Evolutionary conservation across 2,329 filamentous ascomycete genomes (phyloP), one percentile per base, ranked within the genome.

Genomic region (Dactylellina haptotyla): DNA sequence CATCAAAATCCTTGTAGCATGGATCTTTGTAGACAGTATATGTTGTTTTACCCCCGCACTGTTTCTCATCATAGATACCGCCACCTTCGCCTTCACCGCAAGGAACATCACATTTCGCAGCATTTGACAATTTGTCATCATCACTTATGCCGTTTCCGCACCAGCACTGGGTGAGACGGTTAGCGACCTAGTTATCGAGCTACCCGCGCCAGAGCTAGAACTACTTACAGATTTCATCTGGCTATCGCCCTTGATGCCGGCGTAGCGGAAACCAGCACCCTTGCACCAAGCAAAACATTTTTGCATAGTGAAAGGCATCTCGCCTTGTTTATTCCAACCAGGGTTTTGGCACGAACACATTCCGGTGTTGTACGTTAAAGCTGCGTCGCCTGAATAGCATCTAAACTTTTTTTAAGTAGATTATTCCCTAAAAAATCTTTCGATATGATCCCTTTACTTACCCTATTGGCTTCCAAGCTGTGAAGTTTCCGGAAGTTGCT

Each of bases 1-100:
- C 26, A 37, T 39, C 18, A 25, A 32, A 56, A 2, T 20, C 12
- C 26, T 58, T 56, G 32, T 43, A 67, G 34, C 54, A 59, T 37
- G 64, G 32, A 20, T 69, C 64, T 9, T 46, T 43, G 14, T 25
- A 69, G 46, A 69, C 23, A 14, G 43, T 67, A 9, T 43, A 67
- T 12, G 63, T 34, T 1, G 23, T 54, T 20, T 16, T 26, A 10
- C 54, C 54, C 18, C 64, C 64, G 12, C 64, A 53, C 6, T 51
- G 25, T 14, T 43, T 57, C 14, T 6, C 4, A 43, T 57, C 23
- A 41, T 28, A 57, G 23, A 20, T 37, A 4, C 30, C 30, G 18
- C 28, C 53, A 30, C 53, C 53, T 43, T 57, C 34, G 14, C 20
- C 30, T 4, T 28, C 20, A n/a, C 9, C 53, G 34, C 53, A 57